Evolutionary conservation across 805 yeast genomes (phyloP).

Genomic region (Yarrowia sp.): DNA sequence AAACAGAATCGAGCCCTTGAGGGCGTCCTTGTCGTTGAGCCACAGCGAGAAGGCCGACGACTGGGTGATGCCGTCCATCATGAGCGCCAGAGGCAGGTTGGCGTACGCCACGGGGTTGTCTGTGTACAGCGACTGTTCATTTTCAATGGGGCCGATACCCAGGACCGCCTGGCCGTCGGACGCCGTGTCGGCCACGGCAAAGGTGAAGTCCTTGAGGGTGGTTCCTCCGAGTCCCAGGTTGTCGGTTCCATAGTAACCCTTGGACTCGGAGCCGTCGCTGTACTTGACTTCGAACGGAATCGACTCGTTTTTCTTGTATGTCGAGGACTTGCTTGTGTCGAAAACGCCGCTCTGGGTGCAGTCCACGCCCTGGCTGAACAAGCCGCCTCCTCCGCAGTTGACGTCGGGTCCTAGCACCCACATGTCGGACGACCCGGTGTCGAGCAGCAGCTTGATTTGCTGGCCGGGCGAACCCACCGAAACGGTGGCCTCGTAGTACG

Average conservation of each 20-base stretch:
- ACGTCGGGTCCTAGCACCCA: constrained; percentile 55
- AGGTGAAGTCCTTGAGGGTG: constrained; percentile 60
- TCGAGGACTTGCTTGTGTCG: constrained; percentile 28
- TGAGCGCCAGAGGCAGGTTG: constrained; percentile 50
- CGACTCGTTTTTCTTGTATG: constrained; percentile 38
- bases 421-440: constrained; percentile 74
- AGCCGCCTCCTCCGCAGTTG: constrained; percentile 28
- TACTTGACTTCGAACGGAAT: constrained; percentile 54
- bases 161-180: constrained; percentile 65
- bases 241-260: constrained; percentile 67
- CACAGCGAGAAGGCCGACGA: constrained; percentile 56
- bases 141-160: constrained; percentile 51
- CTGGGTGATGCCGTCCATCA: constrained; percentile 52
- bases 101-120: constrained; percentile 43
- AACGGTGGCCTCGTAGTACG: constrained; percentile 43
- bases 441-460: constrained; percentile 60
- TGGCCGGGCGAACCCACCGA: constrained; percentile 64
- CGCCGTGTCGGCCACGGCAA: constrained; percentile 76
- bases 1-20: constrained; percentile 43
- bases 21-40: constrained; percentile 49
- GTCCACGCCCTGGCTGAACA: constrained; percentile 26
- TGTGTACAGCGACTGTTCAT: constrained; percentile 46
- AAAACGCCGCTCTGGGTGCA: constrained; percentile 25
- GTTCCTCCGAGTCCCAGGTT: constrained; percentile 59
- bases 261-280: constrained; percentile 55